Percentiles rank a stretch among this genome's conserved stretches.
These are phyloP conservation scores for Vaccinium vitisidaea DNA, from an alignment of 148 eudicot genomes.

Conservation along the genomic window DNA sequence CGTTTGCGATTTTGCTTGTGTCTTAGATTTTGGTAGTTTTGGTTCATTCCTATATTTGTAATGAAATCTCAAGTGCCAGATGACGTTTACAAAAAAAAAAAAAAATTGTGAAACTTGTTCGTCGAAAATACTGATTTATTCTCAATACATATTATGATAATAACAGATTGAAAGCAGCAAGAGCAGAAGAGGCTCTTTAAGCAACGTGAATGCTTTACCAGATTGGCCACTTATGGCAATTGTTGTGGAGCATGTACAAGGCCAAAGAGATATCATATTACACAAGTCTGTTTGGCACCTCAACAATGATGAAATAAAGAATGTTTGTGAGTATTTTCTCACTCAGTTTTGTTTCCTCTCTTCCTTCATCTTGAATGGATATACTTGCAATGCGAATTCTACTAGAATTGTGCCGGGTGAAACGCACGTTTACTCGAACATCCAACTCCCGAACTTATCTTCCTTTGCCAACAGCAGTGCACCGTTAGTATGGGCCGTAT, in stretches of 20 bases:
- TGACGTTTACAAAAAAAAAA: too few species aligned
- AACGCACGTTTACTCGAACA: not conserved
- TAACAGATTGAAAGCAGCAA: constrained; percentile 24
- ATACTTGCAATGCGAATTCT: not conserved
- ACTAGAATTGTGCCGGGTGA: not conserved
- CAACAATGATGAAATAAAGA: constrained; percentile 68
- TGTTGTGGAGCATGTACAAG: constrained; percentile 70
- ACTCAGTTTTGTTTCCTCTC: not conserved
- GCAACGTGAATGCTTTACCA: constrained; percentile 41
- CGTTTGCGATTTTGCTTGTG: too few species aligned
- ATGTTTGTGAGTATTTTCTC: constrained; percentile 58
- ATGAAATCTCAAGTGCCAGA: too few species aligned
- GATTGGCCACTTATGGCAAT: constrained; percentile 58
- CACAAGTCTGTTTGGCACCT: constrained; percentile 83
- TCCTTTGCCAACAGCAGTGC: too few species aligned
- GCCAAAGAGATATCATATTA: constrained; percentile 70
- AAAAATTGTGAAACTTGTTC: not conserved
- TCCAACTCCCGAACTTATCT: not conserved
- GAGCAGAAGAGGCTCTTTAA: constrained; percentile 26
- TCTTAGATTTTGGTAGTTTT: too few species aligned
- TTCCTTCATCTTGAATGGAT: not conserved
- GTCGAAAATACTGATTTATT: not conserved
- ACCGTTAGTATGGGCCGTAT: too few species aligned
- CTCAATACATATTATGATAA: too few species aligned
- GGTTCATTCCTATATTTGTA: too few species aligned